Evolutionary conservation across 306 rosid species (phyloP).

Genomic region (Prunus mongolica): DNA sequence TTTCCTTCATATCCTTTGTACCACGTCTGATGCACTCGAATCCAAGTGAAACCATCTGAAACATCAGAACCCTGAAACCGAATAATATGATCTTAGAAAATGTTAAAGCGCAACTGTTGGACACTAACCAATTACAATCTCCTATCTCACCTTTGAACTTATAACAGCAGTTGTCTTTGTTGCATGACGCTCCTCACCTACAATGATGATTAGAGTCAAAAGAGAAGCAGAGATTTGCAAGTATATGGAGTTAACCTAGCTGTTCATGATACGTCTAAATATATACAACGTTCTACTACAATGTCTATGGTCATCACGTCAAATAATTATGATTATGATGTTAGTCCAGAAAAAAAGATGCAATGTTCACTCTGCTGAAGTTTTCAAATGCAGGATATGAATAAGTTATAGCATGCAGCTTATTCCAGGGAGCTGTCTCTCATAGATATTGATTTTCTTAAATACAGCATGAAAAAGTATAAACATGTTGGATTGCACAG

Average conservation of each 20-base stretch:
- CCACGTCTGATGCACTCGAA: slow-evolving; percentile 67
- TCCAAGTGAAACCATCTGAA: slow-evolving; percentile 42
- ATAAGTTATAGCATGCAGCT: neutral
- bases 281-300: neutral
- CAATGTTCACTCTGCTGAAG: neutral
- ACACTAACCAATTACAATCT: neutral
- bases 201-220: neutral
- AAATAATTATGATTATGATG: neutral
- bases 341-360: neutral
- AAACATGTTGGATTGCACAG: neutral
- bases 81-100: slow-evolving; percentile 14
- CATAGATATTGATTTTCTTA: neutral
- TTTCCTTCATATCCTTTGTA: slow-evolving; percentile 30
- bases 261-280: neutral
- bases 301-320: neutral
- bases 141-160: slow-evolving; percentile 34
- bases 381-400: neutral
- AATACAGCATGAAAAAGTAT: neutral
- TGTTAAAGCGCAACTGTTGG: neutral
- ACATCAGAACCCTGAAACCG: slow-evolving; percentile 45
- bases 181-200: slow-evolving; percentile 34
- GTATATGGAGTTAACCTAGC: neutral
- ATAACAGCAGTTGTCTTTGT: slow-evolving; percentile 26
- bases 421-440: neutral
- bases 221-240: neutral